phyloP scores from a whole-genome alignment of 257 asterid species.

The Solanum medicagineum region DNA sequence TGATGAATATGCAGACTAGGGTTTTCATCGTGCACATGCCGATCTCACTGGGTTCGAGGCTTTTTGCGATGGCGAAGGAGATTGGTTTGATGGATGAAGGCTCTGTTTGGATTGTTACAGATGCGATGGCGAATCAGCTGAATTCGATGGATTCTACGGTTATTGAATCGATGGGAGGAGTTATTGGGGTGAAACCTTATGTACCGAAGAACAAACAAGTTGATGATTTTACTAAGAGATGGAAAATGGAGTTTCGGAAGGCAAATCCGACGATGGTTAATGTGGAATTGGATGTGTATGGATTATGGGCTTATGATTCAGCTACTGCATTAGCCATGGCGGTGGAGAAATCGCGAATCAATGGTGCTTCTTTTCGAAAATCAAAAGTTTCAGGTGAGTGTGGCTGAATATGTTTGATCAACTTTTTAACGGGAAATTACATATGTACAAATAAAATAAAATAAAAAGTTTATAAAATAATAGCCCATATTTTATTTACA shows the following conservation, averaged over 20 bases:
- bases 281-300: constrained; percentile 14
- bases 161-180: constrained; percentile 40
- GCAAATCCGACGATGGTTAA: not conserved
- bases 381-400: constrained; percentile 2
- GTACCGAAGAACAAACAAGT: constrained; percentile 14
- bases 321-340: constrained; percentile 42
- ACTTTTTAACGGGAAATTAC: too few relatives aligned
- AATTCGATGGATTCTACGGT: constrained; percentile 5
- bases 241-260: constrained; percentile 12
- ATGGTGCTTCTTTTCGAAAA: not conserved
- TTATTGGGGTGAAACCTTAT: constrained; percentile 36
- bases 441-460: too few relatives aligned
- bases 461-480: too few relatives aligned
- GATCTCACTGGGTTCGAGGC: constrained; percentile 15
- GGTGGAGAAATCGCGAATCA: constrained; percentile 13
- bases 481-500: too few relatives aligned
- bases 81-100: constrained; percentile 37
- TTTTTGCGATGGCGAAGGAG: constrained; percentile 18
- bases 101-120: constrained; percentile 40
- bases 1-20: constrained; percentile 43
- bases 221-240: constrained; percentile 10
- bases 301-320: constrained; percentile 46
- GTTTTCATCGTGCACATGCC: constrained; percentile 40
- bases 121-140: constrained; percentile 23
- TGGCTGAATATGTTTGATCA: not conserved